Base-by-base conservation (phyloP, 305 asterid genomes). In the Fraxinus xanthoxyloides region DNA sequence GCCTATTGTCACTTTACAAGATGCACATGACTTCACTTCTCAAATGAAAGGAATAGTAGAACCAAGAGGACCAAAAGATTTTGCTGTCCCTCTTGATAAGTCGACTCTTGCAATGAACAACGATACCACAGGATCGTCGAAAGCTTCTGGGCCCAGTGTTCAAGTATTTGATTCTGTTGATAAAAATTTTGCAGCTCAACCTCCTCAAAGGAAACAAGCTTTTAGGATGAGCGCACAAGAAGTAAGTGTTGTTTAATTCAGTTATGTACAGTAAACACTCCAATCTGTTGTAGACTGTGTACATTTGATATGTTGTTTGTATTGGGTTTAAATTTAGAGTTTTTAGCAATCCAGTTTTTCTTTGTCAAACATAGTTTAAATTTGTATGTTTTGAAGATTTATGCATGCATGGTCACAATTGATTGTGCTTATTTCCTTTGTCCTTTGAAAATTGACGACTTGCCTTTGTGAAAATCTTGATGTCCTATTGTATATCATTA, bases 181-280 rank as follows among this genome's bases (percentile, higher is more conserved):
- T 36, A 76, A 85, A 26, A 85, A 81, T 85, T 85, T 83, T 77
- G 80, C 85, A 31, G 76, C 89, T 72, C 91, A 90, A 80, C 89
- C 90, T 77, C 86, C 90, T 83, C 89, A 78, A 48, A 87, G 85
- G 89, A 92, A 85, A 83, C 86, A 84, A 38, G 86, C 89, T 77
- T 91, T 91, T 87, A 86, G 91, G 90, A 93, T 92, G 91, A 91
- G 88, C 76, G 95, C 90, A 4, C 87, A 81, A 72, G 97, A 93
- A 95, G 97, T 92, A 84, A 48, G 3, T 78, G 75, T 24, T 81
- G 34, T 67, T 76, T 82, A 12, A 72, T 63, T 81, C 19, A 17
- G 12, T 79, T 75, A 70, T 78, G 81, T 51, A 59, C 69, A 15
- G 56, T 30, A 28, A 13, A 31, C 70, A 13, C 35, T 21, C 34